Base-by-base conservation (phyloP, 1,284 basidiomycete species). In the Ceratobasidium sp. region DNA sequence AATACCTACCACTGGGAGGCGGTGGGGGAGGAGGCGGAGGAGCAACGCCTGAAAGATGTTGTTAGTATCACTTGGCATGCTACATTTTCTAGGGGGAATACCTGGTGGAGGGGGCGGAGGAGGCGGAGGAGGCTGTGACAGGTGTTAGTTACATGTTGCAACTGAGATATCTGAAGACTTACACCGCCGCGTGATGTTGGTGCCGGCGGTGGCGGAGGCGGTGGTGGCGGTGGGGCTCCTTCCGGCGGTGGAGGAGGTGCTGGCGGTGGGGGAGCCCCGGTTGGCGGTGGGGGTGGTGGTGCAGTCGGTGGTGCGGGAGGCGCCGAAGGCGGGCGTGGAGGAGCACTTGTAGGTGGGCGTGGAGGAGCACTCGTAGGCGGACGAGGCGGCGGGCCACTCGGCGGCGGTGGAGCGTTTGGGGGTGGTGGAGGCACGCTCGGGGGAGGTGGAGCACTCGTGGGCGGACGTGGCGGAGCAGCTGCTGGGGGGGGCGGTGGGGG, bases 11-110 rank as follows among this genome's bases (percentile, higher is more conserved):
- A 23, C 79, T 77, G 7, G 79, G 76, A 11, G 77, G 75, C 12
- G 79, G 75, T 14, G 79, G 76, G 16, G 79, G 76, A 1, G 85
- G 82, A 76, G 84, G 84, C 0, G 83, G 75, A 40, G 71, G 46
- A 56, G 77, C 76, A 23, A 38, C 48, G 9, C 77, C 60, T 72
- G 36, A 40, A 62, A 60, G 46, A 12, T 71, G 62, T 30, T 48
- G 16, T 73, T 38, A 63, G 28, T 33, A 33, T 33, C 30, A 33
- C 30, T n/a, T 33, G 30, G 6, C 30, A 33, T 18, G 18, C 21
- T n/a, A 48, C 3, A 9, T 40, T 51, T 36, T n/a, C 7, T n/a
- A 1, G 28, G 18, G n/a, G 16, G 46, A 8, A 18, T 46, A 14
- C 78, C 77, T 11, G 77, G 75, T n/a, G 78, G 75, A 59, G 78